These are phyloP conservation scores for Yamadazyma tumulicola DNA, from an alignment of 805 yeast species.

Conservation along the genomic window DNA sequence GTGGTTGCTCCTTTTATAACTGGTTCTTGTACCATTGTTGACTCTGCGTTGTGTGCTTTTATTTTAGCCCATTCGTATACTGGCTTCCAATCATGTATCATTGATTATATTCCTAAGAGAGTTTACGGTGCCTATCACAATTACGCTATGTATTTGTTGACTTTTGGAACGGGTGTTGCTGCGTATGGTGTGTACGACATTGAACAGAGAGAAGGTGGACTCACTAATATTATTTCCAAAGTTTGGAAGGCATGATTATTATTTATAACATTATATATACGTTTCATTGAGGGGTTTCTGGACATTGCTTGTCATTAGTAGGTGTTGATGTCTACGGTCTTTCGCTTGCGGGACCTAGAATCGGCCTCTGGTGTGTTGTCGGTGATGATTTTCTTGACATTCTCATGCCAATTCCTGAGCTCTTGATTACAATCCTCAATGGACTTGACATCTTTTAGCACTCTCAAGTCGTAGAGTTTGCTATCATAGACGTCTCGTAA, in stretches of 20 bases:
- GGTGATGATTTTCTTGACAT: slow-evolving; percentile 11
- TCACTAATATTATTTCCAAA: slow-evolving; percentile 45
- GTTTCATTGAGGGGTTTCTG: background rate
- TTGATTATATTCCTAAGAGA: slow-evolving; percentile 74
- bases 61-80: slow-evolving; percentile 62
- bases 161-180: slow-evolving; percentile 60
- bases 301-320: background rate
- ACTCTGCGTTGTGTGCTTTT: slow-evolving; percentile 53
- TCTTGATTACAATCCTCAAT: slow-evolving; percentile 15
- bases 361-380: slow-evolving; percentile 8
- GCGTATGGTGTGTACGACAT: slow-evolving; percentile 69
- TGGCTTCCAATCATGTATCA: slow-evolving; percentile 75
- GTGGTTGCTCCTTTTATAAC: slow-evolving; percentile 58
- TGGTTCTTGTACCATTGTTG: slow-evolving; percentile 50
- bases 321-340: slow-evolving; percentile 3
- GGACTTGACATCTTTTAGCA: slow-evolving; percentile 17
- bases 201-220: slow-evolving; percentile 65
- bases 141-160: slow-evolving; percentile 55
- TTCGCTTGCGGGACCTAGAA: slow-evolving; percentile 8
- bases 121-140: slow-evolving; percentile 66
- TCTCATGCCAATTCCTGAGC: slow-evolving; percentile 23
- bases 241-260: slow-evolving; percentile 33
- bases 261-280: background rate
- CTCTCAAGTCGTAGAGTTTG: slow-evolving; percentile 17
- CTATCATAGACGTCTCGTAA: slow-evolving; percentile 33